A percentile compares a stretch with the other conserved stretches of the same genome.
These are phyloP conservation scores for Ceratocystis harringtonii DNA, from an alignment of 2,329 filamentous ascomycete genomes.

Conservation along the genomic window DNA sequence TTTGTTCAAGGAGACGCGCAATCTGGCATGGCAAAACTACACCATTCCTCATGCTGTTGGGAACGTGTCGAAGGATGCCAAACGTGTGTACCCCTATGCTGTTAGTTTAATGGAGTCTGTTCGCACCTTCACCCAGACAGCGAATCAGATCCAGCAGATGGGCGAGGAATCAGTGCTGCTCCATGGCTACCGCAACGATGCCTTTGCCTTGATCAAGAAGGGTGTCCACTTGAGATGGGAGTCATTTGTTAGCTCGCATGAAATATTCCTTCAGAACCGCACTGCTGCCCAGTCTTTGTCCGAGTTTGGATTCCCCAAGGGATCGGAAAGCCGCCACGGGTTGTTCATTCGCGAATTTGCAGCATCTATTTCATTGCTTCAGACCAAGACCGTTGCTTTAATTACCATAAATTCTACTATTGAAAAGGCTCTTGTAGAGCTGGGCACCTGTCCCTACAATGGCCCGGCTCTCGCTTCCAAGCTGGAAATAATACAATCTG, in stretches of 20 bases:
- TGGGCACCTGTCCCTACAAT: constrained; percentile 74
- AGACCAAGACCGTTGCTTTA: constrained; percentile 71
- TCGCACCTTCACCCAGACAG: constrained; percentile 80
- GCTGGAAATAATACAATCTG: constrained; percentile 72
- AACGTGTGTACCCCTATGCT: constrained; percentile 92
- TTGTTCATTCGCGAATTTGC: constrained; percentile 94
- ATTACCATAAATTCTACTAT: constrained; percentile 63
- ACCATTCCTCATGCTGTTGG: constrained; percentile 87
- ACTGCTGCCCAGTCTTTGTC: constrained; percentile 32
- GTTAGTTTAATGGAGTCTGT: constrained; percentile 98
- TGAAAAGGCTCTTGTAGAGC: constrained; percentile 67
- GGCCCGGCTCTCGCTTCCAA: constrained; percentile 63
- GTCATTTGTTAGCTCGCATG: constrained; percentile 93
- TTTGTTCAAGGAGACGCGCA: constrained; percentile 95
- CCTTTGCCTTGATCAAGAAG: constrained; percentile 67
- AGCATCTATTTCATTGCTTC: constrained; percentile 69
- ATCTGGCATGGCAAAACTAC: constrained; percentile 88
- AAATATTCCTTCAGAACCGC: constrained; percentile 51
- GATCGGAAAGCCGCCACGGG: constrained; percentile 79
- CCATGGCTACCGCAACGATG: constrained; percentile 82
- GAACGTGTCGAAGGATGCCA: constrained; percentile 96
- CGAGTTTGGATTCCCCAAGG: constrained; percentile 34
- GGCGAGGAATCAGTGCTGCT: constrained; percentile 74
- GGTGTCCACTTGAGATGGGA: constrained; percentile 91
- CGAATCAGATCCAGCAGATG: constrained; percentile 71